Conservation (phyloP, 495 filamentous ascomycete species). For the Hypoxylon intermedium region DNA sequence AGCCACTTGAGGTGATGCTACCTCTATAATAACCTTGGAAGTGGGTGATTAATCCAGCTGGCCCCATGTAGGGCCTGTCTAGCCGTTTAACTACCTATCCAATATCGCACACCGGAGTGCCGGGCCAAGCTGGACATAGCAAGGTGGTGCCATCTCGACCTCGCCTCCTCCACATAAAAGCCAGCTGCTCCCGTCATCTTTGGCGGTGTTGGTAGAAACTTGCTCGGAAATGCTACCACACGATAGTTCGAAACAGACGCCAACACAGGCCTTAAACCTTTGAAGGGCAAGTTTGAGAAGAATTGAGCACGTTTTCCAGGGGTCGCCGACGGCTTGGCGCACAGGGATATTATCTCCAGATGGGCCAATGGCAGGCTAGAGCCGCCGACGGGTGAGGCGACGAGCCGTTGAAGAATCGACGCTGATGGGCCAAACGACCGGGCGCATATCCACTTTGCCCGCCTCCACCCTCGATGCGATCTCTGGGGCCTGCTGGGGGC, state of each 20-base stretch:
- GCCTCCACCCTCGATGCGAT: constrained; percentile 13
- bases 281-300: constrained; percentile 38
- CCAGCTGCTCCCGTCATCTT: constrained; percentile 10
- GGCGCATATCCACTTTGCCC: constrained; percentile 30
- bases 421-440: constrained; percentile 19
- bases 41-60: constrained; percentile 3
- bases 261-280: constrained; percentile 18
- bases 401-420: constrained; percentile 24
- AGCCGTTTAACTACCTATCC: constrained; percentile 11
- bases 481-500: constrained; percentile 9
- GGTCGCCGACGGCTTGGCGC: constrained; percentile 22
- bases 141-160: constrained; percentile 7
- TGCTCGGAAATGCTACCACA: constrained; percentile 34
- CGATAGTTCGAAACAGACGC: constrained; percentile 27
- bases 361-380: constrained; percentile 15
- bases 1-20: constrained; percentile 15
- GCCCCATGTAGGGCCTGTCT: constrained; percentile 1
- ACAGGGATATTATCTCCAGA: constrained; percentile 15
- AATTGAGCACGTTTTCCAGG: constrained; percentile 44
- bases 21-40: constrained; percentile 29
- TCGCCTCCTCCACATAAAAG: background rate
- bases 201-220: constrained; percentile 15
- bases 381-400: constrained; percentile 19
- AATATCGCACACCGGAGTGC: constrained; percentile 22
- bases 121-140: constrained; percentile 5